Evolutionary conservation across 169 alveolate genomes (phyloP).

Genomic region (Plasmodium gonderi): DNA sequence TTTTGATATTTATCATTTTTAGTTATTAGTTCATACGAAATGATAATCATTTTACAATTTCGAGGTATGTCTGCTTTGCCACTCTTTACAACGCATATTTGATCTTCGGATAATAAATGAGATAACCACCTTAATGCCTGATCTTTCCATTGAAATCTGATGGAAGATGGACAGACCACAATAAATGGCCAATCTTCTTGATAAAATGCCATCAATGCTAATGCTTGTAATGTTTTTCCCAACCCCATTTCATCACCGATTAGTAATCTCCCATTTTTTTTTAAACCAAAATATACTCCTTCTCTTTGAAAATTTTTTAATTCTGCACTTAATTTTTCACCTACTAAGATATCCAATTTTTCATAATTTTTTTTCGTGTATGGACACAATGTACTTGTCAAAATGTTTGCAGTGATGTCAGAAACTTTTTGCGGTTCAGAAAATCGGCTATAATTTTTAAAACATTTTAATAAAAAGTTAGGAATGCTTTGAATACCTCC

Average conservation of each 20-base stretch:
- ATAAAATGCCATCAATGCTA: conserved; percentile 93
- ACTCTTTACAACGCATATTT: conserved; percentile 78
- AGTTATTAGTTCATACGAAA: conserved; percentile 86
- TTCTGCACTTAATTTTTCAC: conserved; percentile 80
- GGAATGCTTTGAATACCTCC: conserved; percentile 81
- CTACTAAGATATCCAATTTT: conserved; percentile 63
- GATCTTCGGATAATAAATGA: conserved; percentile 80
- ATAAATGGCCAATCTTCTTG: conserved; percentile 95
- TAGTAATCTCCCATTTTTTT: conserved; percentile 93
- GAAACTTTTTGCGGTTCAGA: conserved; percentile 73
- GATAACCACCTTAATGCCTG: conserved; percentile 94
- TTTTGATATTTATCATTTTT: conserved; percentile 79
- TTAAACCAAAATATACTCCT: conserved; percentile 94
- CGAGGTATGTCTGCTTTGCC: conserved; percentile 74
- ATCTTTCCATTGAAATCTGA: conserved; percentile 94
- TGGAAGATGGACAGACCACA: conserved; percentile 95
- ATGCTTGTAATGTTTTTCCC: conserved; percentile 98
- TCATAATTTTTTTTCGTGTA: conserved; percentile 75
- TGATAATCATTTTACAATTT: conserved; percentile 76
- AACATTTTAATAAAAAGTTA: conserved; percentile 78
- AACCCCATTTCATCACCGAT: conserved; percentile 99
- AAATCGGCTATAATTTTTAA: conserved; percentile 73
- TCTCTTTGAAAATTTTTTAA: conserved; percentile 93
- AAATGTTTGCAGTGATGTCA: conserved; percentile 75
- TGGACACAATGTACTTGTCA: conserved; percentile 70